These are phyloP conservation scores for Penicilliopsis zonata DNA, from an alignment of 495 filamentous ascomycete genomes.

Conservation along the genomic window DNA sequence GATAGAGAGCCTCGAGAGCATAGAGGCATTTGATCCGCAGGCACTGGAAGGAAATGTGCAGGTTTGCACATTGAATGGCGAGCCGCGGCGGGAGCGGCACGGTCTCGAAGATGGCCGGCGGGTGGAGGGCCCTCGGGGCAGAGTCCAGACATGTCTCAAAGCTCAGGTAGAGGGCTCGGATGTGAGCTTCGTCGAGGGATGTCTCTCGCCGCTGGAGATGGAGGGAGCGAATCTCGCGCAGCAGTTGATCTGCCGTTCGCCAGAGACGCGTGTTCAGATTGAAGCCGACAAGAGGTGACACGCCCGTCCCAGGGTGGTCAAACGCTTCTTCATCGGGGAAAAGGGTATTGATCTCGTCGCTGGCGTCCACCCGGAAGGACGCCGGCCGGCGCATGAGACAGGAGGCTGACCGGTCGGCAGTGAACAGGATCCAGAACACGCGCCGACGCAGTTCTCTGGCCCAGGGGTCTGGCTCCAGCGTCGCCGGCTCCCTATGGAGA, in stretches of 20 bases:
- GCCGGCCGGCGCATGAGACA: slow-evolving; percentile 17
- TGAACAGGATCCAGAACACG: slow-evolving; percentile 18
- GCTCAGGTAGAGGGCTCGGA: slow-evolving; percentile 11
- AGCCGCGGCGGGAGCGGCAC: slow-evolving; percentile 7
- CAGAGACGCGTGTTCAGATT: slow-evolving; percentile 13
- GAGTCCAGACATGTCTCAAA: slow-evolving; percentile 12
- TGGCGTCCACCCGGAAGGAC: slow-evolving; percentile 16
- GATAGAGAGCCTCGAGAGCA: slow-evolving; percentile 13
- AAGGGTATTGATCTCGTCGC: slow-evolving; percentile 13
- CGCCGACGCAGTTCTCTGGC: slow-evolving; percentile 16
- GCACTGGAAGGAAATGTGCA: slow-evolving; percentile 16
- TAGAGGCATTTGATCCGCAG: slow-evolving; percentile 16
- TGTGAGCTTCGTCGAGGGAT: slow-evolving; percentile 5
- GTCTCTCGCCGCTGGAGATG: slow-evolving; percentile 4
- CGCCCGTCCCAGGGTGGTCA: slow-evolving; percentile 4
- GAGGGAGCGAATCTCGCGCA: slow-evolving; percentile 10
- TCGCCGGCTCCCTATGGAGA: slow-evolving; percentile 15
- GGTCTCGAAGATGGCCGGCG: too few relatives aligned
- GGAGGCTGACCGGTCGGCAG: slow-evolving; percentile 19
- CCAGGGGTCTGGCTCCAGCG: slow-evolving; percentile 8
- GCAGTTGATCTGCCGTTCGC: slow-evolving; percentile 11
- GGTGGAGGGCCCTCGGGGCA: too few relatives aligned
- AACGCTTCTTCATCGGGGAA: slow-evolving; percentile 10
- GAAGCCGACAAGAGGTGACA: slow-evolving; percentile 9
- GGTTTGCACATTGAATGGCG: slow-evolving; percentile 14